Conservation (phyloP, 305 asterid species). For the Fraxinus xanthoxyloides region DNA sequence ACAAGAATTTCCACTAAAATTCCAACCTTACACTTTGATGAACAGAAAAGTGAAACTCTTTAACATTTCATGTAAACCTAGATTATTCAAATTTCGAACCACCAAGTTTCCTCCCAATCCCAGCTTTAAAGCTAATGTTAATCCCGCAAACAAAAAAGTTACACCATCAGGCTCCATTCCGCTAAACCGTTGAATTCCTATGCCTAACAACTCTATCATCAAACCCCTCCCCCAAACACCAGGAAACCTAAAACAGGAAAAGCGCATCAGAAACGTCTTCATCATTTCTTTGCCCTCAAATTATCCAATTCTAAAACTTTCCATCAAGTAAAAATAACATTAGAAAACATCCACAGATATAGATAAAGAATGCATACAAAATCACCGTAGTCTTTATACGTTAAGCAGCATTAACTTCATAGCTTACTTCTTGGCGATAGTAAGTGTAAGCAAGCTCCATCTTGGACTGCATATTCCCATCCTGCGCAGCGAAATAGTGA, state of each 20-base stretch:
- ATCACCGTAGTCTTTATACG: background rate
- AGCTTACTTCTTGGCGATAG: conserved; percentile 69
- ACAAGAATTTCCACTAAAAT: background rate
- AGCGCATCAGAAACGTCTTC: background rate
- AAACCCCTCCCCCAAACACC: background rate
- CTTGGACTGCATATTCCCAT: conserved; percentile 88
- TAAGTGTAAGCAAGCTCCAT: conserved; percentile 74
- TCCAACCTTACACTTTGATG: background rate
- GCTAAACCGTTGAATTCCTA: background rate
- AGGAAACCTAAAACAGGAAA: background rate
- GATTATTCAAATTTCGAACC: background rate
- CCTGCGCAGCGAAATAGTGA: conserved; percentile 71
- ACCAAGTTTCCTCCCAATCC: background rate
- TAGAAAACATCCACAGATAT: background rate
- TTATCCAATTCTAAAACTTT: background rate
- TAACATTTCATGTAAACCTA: background rate
- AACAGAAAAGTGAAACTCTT: background rate
- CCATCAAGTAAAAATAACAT: background rate
- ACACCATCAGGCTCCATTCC: background rate
- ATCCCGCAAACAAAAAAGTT: background rate
- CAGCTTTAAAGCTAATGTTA: background rate
- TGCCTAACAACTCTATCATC: background rate
- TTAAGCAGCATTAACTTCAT: background rate
- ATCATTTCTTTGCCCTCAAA: background rate
- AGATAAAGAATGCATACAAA: background rate